A percentile compares a stretch with the other conserved stretches of the same genome.
These are phyloP conservation scores for Blastocystis sp. DNA, from an alignment of 352 stramenopile genomes.

Conservation along the genomic window DNA sequence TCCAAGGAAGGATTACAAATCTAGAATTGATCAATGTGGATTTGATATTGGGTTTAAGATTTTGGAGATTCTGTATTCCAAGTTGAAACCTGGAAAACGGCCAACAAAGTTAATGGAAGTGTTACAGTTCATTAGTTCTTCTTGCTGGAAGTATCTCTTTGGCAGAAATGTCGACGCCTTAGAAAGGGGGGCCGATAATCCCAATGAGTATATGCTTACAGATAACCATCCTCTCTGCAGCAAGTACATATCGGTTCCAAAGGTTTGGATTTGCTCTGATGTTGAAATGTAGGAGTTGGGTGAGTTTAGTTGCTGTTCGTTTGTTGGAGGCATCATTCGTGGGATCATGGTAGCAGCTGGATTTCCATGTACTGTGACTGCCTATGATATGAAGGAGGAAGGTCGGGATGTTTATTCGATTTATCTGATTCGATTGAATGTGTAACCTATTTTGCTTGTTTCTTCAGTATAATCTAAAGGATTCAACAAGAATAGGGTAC, in stretches of 20 bases:
- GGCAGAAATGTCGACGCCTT: slow-evolving; percentile 18
- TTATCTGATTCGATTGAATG: slow-evolving; percentile 31
- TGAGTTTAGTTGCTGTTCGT: slow-evolving; percentile 58
- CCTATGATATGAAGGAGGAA: slow-evolving; percentile 59
- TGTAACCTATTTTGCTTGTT: not conserved
- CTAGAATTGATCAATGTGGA: slow-evolving; percentile 51
- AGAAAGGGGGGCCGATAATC: slow-evolving; percentile 18
- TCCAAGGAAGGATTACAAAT: not conserved
- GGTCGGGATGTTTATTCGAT: slow-evolving; percentile 3
- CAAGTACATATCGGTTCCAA: slow-evolving; percentile 40
- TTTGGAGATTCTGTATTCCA: slow-evolving; percentile 17
- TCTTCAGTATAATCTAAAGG: not conserved
- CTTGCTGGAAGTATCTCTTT: slow-evolving; percentile 47
- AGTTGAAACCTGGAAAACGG: slow-evolving; percentile 13
- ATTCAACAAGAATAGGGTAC: not conserved
- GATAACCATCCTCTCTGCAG: slow-evolving; percentile 42
- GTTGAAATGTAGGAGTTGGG: slow-evolving; percentile 8
- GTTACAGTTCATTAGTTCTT: slow-evolving; percentile 44
- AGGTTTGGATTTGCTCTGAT: not conserved
- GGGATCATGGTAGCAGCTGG: slow-evolving; percentile 33
- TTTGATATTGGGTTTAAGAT: slow-evolving; percentile 59
- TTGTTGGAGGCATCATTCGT: slow-evolving; percentile 48
- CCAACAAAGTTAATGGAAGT: slow-evolving; percentile 51
- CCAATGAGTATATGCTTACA: slow-evolving; percentile 54
- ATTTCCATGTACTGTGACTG: slow-evolving; percentile 51